phyloP scores from a whole-genome alignment of 148 eudicot genomes.

The Vaccinium macrocarpon region DNA sequence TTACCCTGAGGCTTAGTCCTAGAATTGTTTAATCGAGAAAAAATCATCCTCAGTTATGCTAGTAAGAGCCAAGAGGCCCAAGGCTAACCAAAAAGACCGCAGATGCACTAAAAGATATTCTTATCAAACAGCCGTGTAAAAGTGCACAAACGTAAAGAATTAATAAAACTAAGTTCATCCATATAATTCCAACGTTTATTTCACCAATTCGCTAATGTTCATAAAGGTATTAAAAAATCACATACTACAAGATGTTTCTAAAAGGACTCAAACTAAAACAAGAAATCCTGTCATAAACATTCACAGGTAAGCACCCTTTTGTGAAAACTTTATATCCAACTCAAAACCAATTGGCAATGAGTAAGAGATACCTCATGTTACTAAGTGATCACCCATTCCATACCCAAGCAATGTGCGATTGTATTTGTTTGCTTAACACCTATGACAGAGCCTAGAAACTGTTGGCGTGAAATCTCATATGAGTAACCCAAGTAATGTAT shows the following conservation, averaged over 20 bases:
- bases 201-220: not conserved
- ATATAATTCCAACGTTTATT: too few species aligned
- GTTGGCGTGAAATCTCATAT: not conserved
- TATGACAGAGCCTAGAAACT: not conserved
- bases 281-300: not conserved
- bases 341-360: too few species aligned
- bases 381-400: too few species aligned
- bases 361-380: too few species aligned
- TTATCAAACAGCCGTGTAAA: not conserved
- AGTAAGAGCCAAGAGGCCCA: not conserved
- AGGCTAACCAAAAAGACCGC: not conserved
- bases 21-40: not conserved
- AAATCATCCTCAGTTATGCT: not conserved
- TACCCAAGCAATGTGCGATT: too few species aligned
- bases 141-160: not conserved
- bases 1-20: not conserved
- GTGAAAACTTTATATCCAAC: too few species aligned
- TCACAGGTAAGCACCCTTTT: not conserved
- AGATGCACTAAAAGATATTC: not conserved
- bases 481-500: not conserved
- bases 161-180: not conserved
- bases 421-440: too few species aligned
- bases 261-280: not conserved
- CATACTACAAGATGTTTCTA: not conserved
- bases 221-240: not conserved